phyloP scores from a whole-genome alignment of 225 moss, liverwort and hornwort genomes.

The Polytrichum formosum region DNA sequence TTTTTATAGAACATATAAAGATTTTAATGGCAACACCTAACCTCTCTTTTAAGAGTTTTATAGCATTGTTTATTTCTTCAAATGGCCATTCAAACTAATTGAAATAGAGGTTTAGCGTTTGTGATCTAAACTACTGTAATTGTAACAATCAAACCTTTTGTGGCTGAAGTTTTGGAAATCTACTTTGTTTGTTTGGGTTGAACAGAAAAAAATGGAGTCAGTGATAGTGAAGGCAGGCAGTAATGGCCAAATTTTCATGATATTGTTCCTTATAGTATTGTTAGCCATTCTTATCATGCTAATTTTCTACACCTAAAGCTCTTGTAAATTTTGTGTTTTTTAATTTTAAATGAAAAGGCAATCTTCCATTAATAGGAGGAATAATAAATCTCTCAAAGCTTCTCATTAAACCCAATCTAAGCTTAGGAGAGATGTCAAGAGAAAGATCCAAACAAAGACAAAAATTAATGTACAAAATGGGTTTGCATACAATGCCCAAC shows the following conservation, averaged over 20 bases:
- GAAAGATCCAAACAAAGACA: too few species aligned
- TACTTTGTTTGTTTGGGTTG: neutral
- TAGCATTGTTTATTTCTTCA: neutral
- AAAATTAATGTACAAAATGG: too few species aligned
- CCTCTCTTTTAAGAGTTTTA: neutral
- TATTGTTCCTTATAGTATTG: slow-evolving; percentile 56
- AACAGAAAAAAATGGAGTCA: slow-evolving; percentile 79
- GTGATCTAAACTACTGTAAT: neutral
- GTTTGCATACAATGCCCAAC: too few species aligned
- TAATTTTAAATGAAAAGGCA: too few species aligned
- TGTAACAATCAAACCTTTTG: too few species aligned
- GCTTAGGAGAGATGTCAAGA: too few species aligned
- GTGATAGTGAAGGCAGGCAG: slow-evolving; percentile 71
- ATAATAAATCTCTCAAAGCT: too few species aligned
- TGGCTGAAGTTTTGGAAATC: neutral
- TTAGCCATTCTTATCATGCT: slow-evolving; percentile 51
- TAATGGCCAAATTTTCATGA: slow-evolving; percentile 69
- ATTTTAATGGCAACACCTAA: neutral
- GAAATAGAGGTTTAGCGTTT: neutral
- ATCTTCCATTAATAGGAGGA: too few species aligned
- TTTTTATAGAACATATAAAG: too few species aligned
- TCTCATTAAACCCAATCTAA: too few species aligned
- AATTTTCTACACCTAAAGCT: slow-evolving; percentile 47
- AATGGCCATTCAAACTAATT: neutral
- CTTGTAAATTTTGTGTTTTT: too few species aligned